phyloP scores from a whole-genome alignment of 805 yeast species.

The Candida nonsorbophila region DNA sequence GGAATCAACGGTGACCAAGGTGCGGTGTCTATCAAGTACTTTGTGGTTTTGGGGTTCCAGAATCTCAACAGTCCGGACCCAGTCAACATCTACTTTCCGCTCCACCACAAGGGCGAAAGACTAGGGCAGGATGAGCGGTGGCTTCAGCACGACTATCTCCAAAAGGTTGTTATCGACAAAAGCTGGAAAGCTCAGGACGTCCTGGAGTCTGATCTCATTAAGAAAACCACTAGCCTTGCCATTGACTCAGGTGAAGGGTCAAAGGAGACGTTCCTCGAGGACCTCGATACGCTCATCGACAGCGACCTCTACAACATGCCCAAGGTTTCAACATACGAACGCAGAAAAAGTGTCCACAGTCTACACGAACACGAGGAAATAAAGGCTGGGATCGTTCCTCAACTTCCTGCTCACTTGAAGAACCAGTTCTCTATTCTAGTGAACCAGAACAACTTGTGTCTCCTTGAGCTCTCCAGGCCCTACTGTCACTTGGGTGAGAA shows the following conservation, averaged over 20 bases:
- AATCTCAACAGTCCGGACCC: slow-evolving; percentile 11
- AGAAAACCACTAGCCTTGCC: background rate
- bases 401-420: slow-evolving; percentile 22
- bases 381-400: slow-evolving; percentile 13
- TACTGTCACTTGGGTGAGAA: slow-evolving; percentile 36
- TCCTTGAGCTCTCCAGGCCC: slow-evolving; percentile 25
- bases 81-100: slow-evolving; percentile 30
- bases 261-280: slow-evolving; percentile 20
- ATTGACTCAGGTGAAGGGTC: slow-evolving; percentile 1
- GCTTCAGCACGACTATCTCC: slow-evolving; percentile 24
- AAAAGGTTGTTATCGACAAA: slow-evolving; percentile 17
- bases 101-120: slow-evolving; percentile 19
- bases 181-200: slow-evolving; percentile 25
- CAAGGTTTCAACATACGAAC: slow-evolving; percentile 24
- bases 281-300: slow-evolving; percentile 25
- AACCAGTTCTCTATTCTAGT: slow-evolving; percentile 34
- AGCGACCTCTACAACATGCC: slow-evolving; percentile 30
- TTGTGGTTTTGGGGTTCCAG: slow-evolving; percentile 29
- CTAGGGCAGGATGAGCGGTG: slow-evolving; percentile 21
- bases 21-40: slow-evolving; percentile 29
- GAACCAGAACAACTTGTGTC: slow-evolving; percentile 27
- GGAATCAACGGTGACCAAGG: slow-evolving; percentile 37
- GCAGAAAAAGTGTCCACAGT: slow-evolving; percentile 22
- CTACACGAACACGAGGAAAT: slow-evolving; percentile 10
- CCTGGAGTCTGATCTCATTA: no score